Percentiles rank a stretch among this genome's conserved stretches.
Evolutionary conservation across 2,329 filamentous ascomycete genomes (phyloP).

Genomic region (Epichloe coenophiala): DNA sequence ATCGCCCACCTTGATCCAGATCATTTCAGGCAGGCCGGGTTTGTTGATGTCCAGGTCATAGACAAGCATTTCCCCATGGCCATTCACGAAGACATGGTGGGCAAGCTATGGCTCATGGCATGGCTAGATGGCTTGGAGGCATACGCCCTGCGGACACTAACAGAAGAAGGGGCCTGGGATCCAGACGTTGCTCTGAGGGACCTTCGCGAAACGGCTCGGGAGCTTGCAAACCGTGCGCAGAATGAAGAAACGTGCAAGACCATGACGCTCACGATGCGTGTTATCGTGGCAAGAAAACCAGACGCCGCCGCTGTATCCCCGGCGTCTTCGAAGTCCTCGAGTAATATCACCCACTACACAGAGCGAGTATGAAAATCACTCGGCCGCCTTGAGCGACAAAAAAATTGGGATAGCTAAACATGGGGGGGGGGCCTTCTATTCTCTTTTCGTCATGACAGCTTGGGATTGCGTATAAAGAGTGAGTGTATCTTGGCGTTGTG

Average conservation of each 20-base stretch:
- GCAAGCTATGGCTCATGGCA: constrained; percentile 40
- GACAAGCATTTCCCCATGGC: constrained; percentile 36
- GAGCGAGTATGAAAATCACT: not conserved
- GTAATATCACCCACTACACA: not conserved
- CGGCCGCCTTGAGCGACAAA: not conserved
- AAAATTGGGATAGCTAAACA: too few relatives aligned
- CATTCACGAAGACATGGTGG: constrained; percentile 29
- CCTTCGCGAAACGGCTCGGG: constrained; percentile 33
- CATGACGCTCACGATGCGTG: constrained; percentile 33
- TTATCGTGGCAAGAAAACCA: constrained; percentile 40
- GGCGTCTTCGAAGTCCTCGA: not conserved
- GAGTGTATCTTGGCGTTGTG: too few relatives aligned
- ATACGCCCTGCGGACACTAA: constrained; percentile 34
- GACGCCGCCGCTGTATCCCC: not conserved
- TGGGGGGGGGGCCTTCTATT: too few relatives aligned
- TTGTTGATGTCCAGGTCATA: constrained; percentile 34
- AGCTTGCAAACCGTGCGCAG: constrained; percentile 35
- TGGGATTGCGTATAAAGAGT: too few relatives aligned
- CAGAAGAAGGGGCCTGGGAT: constrained; percentile 40
- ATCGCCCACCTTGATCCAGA: constrained; percentile 31
- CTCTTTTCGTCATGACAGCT: not conserved
- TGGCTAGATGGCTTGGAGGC: constrained; percentile 38
- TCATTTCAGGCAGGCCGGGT: constrained; percentile 33
- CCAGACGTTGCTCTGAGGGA: constrained; percentile 31
- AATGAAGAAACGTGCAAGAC: constrained; percentile 28